Conservation (phyloP, 1,284 basidiomycete genomes). For the Apiotrichum veenhuisii region DNA sequence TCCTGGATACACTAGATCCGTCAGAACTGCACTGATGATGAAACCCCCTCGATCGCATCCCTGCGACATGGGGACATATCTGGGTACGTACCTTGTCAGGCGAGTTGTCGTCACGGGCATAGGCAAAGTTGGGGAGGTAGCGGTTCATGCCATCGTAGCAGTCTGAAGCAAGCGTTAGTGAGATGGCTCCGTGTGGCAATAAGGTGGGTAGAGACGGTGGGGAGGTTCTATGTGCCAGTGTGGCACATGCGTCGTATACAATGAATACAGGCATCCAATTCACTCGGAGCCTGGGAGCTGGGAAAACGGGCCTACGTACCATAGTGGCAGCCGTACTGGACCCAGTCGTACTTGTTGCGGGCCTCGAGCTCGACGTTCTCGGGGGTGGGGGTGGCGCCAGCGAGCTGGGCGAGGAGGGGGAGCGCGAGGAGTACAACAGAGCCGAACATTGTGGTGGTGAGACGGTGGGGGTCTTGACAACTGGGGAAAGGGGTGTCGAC, state of each 20-base stretch:
- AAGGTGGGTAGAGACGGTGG: too few species aligned
- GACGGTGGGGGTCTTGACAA: background rate
- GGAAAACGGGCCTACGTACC: too few species aligned
- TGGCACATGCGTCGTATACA: too few species aligned
- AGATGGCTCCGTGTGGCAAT: too few species aligned
- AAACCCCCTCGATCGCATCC: too few species aligned
- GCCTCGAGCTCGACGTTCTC: slow-evolving; percentile 5
- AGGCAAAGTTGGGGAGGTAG: slow-evolving; percentile 20
- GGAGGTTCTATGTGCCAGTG: too few species aligned
- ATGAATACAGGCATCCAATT: too few species aligned
- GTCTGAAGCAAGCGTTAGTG: slow-evolving; percentile 8
- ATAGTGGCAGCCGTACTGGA: slow-evolving; percentile 26
- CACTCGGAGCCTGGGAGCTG: too few species aligned
- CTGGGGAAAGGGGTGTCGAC: background rate
- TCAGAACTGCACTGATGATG: too few species aligned
- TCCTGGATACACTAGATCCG: slow-evolving; percentile 20
- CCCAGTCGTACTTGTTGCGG: slow-evolving; percentile 20
- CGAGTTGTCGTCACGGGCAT: slow-evolving; percentile 14
- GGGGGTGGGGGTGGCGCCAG: background rate
- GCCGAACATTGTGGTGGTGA: slow-evolving; percentile 2
- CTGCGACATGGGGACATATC: too few species aligned
- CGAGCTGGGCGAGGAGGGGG: slow-evolving; percentile 6
- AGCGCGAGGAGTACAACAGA: slow-evolving; percentile 4
- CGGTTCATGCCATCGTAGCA: slow-evolving; percentile 30
- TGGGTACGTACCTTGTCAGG: background rate